A percentile compares a stretch with the other conserved stretches of the same genome.
phyloP scores from a whole-genome alignment of 139 green algal species.

The Chlorokybus atmophyticus region DNA sequence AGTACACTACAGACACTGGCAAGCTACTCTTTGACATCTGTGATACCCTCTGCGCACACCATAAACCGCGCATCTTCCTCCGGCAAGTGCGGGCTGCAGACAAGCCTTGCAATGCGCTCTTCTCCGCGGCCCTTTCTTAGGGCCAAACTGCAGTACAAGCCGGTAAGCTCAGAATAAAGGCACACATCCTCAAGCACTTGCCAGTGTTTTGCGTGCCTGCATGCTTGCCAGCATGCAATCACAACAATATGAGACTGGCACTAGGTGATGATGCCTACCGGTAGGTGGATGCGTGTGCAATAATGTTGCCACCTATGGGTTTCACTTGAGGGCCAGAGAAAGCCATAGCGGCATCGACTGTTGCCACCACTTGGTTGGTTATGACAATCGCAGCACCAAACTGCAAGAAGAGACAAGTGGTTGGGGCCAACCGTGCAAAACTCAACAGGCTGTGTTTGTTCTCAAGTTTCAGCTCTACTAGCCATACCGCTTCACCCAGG shows the following conservation, averaged over 20 bases:
- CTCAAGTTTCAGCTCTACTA: too few species aligned
- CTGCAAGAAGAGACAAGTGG: too few species aligned
- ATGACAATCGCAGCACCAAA: conserved; percentile 91
- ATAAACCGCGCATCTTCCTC: conserved; percentile 84
- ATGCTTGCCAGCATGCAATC: too few species aligned
- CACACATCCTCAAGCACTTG: background rate
- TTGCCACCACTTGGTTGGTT: conserved; percentile 92
- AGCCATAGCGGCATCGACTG: conserved; percentile 77
- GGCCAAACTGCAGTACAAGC: conserved; percentile 35
- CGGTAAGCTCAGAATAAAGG: background rate
- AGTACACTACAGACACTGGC: too few species aligned
- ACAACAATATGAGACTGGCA: background rate
- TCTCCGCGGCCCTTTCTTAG: conserved; percentile 85
- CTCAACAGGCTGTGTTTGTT: too few species aligned
- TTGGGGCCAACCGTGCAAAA: too few species aligned
- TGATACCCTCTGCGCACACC: conserved; percentile 67
- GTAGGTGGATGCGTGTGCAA: conserved; percentile 94
- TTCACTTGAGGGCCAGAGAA: conserved; percentile 86
- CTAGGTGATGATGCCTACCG: background rate
- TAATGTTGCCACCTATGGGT: conserved; percentile 98
- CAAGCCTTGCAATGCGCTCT: conserved; percentile 68
- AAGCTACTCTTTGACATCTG: conserved; percentile 83
- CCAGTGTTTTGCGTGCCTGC: too few species aligned
- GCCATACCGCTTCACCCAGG: conserved; percentile 70
- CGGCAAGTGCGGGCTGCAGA: conserved; percentile 76